phyloP scores from a whole-genome alignment of 2,329 filamentous ascomycete species.

The Samsoniella hepiali region DNA sequence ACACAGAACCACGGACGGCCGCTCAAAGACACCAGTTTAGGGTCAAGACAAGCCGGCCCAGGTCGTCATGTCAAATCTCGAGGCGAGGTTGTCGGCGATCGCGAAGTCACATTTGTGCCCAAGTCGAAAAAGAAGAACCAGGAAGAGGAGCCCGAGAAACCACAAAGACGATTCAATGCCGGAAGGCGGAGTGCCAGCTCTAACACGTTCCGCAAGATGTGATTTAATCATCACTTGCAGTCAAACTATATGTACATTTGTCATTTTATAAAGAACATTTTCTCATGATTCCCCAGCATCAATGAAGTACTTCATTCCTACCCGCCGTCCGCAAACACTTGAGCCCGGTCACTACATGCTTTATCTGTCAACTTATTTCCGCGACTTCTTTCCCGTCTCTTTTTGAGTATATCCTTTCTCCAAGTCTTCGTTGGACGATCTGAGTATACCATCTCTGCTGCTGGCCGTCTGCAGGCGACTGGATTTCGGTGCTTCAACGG shows the following conservation, averaged over 20 bases:
- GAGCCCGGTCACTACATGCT: not conserved
- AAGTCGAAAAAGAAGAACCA: slow-evolving; percentile 51
- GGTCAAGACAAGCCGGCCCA: slow-evolving; percentile 51
- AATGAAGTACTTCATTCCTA: slow-evolving; percentile 21
- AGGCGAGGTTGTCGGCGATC: slow-evolving; percentile 57
- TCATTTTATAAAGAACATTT: not conserved
- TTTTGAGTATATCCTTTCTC: slow-evolving; percentile 53
- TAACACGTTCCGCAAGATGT: slow-evolving; percentile 71
- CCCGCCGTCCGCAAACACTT: not conserved
- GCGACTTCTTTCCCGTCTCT: slow-evolving; percentile 30
- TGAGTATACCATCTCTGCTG: slow-evolving; percentile 58
- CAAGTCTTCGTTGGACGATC: slow-evolving; percentile 51
- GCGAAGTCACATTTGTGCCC: slow-evolving; percentile 71
- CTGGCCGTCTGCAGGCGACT: slow-evolving; percentile 46
- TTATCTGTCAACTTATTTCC: not conserved
- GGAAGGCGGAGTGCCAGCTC: slow-evolving; percentile 68
- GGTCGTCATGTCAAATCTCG: slow-evolving; percentile 44
- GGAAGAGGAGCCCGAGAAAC: slow-evolving; percentile 31
- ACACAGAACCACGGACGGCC: slow-evolving; percentile 59
- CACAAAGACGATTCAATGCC: slow-evolving; percentile 35
- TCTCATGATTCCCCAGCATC: slow-evolving; percentile 12
- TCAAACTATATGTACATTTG: slow-evolving; percentile 20
- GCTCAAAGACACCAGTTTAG: slow-evolving; percentile 53
- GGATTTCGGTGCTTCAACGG: slow-evolving; percentile 28
- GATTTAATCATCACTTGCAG: slow-evolving; percentile 26